A percentile compares a stretch with the other conserved stretches of the same genome.
phyloP scores from a whole-genome alignment of 2,329 filamentous ascomycete species.

The Phialemonium atrogriseum region DNA sequence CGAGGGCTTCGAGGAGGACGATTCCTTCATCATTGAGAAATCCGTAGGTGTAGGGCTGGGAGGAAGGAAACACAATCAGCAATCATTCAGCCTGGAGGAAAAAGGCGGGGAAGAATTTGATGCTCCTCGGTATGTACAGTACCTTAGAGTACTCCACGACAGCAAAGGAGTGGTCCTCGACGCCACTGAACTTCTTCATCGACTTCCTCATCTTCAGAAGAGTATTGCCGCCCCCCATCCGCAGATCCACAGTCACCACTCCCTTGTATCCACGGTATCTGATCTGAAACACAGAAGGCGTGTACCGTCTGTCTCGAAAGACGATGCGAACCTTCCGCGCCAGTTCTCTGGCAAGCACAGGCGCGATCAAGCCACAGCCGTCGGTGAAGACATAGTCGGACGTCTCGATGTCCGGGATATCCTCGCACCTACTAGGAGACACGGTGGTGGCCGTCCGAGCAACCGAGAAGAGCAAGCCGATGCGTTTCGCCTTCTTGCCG shows the following conservation, averaged over 20 bases:
- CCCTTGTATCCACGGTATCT: constrained; percentile 34
- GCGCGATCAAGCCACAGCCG: constrained; percentile 29
- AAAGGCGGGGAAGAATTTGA: no score
- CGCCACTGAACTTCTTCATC: constrained; percentile 32
- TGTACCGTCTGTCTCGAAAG: constrained; percentile 26
- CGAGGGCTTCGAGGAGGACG: constrained; percentile 27
- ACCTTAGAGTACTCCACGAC: constrained; percentile 33
- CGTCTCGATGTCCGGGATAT: constrained; percentile 27
- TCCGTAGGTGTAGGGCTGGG: constrained; percentile 31
- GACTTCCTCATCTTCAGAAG: constrained; percentile 22
- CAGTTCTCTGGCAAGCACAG: constrained; percentile 22
- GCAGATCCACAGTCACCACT: constrained; percentile 28
- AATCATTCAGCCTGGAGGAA: no score
- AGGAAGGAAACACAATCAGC: background rate
- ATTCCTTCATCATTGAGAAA: constrained; percentile 32
- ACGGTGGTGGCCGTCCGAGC: constrained; percentile 22
- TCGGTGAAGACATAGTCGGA: constrained; percentile 32
- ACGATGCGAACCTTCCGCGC: constrained; percentile 21
- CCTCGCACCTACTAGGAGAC: constrained; percentile 23
- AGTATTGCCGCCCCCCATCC: constrained; percentile 10
- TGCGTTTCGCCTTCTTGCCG: constrained; percentile 31
- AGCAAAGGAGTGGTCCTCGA: constrained; percentile 25
- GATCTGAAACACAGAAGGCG: constrained; percentile 31
- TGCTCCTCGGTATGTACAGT: background rate
- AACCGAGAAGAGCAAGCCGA: constrained; percentile 30